Base-by-base conservation (phyloP, 768 basidiomycete genomes). In the Mycena filopes region DNA sequence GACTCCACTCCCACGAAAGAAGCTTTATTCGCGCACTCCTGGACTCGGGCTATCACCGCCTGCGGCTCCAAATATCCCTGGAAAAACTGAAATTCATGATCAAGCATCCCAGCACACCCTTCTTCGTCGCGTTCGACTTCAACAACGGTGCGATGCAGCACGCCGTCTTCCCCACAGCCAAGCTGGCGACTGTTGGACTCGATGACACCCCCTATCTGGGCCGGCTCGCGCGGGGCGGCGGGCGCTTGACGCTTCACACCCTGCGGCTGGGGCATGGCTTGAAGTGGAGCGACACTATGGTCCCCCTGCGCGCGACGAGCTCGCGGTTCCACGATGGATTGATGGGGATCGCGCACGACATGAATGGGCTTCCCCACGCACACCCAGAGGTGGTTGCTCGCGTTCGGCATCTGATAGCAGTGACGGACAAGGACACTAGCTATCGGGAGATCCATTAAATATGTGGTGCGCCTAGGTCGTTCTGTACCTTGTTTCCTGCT, bases 71-170 rank as follows among this genome's bases (percentile, higher is more conserved):
- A 33, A 51, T 60, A 26, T 41, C 49, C 28, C 31, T 60, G 6
- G 36, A 13, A n/a, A 49, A 29, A 40, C 47, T 60, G 21, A 25
- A 42, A 4, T 60, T 60, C 15, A 49, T 60, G 58, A 33, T 40
- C 29, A n/a, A 60, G 21, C 11, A 51, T 51, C 58, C 46, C 16
- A 40, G 41, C 26, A n/a, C 25, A 49, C 8, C 18, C 25, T 60
- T 60, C 49, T 50, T 51, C 58, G 58, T 60, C 41, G 48, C 38
- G 20, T 59, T 59, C 42, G 57, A 59, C 47, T 59, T 49, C 48
- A 59, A 21, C 56, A 23, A 26, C 56, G 40, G 20, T 25, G 56
- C 46, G 40, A 46, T 58, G 23, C 2, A 58, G 21, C 40, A 20
- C 5, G 25, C 28, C 25, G 38, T 58, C 38, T n/a, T 58, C 33